Base-by-base conservation (phyloP, 345 rosid genomes). In the Odontarrhena argentea region DNA sequence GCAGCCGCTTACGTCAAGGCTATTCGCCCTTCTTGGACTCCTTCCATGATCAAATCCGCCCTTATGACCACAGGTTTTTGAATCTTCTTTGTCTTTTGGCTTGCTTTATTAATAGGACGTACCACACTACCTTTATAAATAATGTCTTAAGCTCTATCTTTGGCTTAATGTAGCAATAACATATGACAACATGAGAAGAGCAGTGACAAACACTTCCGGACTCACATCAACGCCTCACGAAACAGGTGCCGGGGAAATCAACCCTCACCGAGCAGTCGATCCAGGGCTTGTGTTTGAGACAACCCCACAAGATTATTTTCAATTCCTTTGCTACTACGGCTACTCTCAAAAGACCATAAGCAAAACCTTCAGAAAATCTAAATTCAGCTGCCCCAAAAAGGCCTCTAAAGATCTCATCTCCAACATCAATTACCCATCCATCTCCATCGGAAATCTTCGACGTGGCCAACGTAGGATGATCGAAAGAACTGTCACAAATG, bases 261-360 rank as follows among this genome's bases (percentile, higher is more conserved):
- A 57, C 40, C 97, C 88, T 5, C 58, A 63, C 4, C 76, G 65
- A 63, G 95, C 97, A 26, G 80, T 86, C 15, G 64, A 86, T 59
- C 97, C 97, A 7, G 97, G 97, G 36, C 52, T 91, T 52, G 84
- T 86, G 12, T 86, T 84, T 22, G 83, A 86, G 69, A 86, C 89
- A 51, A 79, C 81, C n/a, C 18, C 65, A 55, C 18, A 68, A 15
- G 91, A 91, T 46, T 82, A 83, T 61, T 78, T 87, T 13, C 62
- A 55, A 8, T 87, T 86, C 74, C 87, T 86, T 8, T 86, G 96
- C 68, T 86, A 76, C 61, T 55, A 37, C 8, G 86, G 92, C 15
- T 87, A 81, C 49, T 55, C 92, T 9, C 80, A 82, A 47, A 83
- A 83, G 55, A 74, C 11, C 18, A 82, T 87, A 24, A 49, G 25